Base-by-base conservation (phyloP, 345 rosid species). In the Brassica cretica region DNA sequence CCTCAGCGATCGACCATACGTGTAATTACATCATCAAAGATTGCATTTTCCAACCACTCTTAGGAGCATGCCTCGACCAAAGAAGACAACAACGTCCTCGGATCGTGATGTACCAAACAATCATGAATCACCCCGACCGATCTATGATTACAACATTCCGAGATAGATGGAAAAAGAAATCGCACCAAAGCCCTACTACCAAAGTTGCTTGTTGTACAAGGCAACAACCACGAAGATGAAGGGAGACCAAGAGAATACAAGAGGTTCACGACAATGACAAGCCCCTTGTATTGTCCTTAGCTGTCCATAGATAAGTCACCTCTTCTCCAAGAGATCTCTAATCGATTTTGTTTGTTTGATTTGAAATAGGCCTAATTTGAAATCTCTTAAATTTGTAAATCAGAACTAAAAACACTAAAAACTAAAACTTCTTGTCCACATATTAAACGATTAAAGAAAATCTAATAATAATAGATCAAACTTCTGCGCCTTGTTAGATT, bases 31-130 rank as follows among this genome's bases (percentile, higher is more conserved):
- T 49, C 12, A 71, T 80, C 44, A 30, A 70, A 2, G 80, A 75
- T 2, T 71, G 80, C 30, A 8, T 71, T 66, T 72, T 80, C 76
- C 64, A 72, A 25, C 79, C 76, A 64, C 71, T 75, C 73, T 66
- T 75, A 58, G 73, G 80, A 32, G 30, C 67, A 30, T 58, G 60
- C 60, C 64, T 70, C 1, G 69, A 75, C 24, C 29, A 27, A 27
- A 27, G 29, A 27, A 27, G 29, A 27, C 29, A 27, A 32, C 76
- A 39, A 29, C 64, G 68, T 30, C 68, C 79, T 18, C 65, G 83
- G 66, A 65, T 58, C 67, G 70, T 80, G 2, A 58, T 46, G 30
- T 75, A 75, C 65, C 73, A 70, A 2, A 64, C 83, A 32, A 59
- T 66, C 37, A 58, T 71, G 24, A 21, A 21, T 21, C 24, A 21